Percentiles rank a stretch among this genome's conserved stretches.
These are phyloP conservation scores for Exophiala mesophila DNA, from an alignment of 2,329 filamentous ascomycete genomes.

Conservation along the genomic window DNA sequence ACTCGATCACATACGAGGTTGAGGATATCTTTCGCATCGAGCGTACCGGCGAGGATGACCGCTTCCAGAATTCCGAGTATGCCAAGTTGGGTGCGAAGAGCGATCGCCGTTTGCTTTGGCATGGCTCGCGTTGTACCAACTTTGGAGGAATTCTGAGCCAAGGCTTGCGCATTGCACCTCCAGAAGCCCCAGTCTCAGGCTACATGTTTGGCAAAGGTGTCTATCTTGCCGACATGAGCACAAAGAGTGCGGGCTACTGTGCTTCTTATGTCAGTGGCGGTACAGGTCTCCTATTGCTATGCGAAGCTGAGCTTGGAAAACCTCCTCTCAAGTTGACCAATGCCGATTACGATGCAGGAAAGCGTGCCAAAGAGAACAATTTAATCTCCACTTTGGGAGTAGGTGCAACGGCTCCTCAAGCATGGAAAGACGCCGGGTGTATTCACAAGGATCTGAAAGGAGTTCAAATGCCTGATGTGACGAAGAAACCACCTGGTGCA, in stretches of 20 bases:
- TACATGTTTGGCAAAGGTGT: constrained; percentile 92
- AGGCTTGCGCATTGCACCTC: constrained; percentile 80
- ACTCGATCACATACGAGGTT: constrained; percentile 50
- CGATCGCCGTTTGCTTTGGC: constrained; percentile 77
- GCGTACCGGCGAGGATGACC: constrained; percentile 64
- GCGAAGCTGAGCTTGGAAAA: constrained; percentile 74
- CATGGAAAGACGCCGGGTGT: constrained; percentile 70
- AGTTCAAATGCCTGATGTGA: constrained; percentile 53
- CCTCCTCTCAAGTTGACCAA: constrained; percentile 62
- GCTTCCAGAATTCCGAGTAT: constrained; percentile 58
- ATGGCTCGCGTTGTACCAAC: constrained; percentile 77
- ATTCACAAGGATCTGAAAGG: constrained; percentile 63
- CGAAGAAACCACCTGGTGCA: constrained; percentile 10
- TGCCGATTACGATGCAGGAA: constrained; percentile 59
- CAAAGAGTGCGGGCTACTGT: constrained; percentile 79
- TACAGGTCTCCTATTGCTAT: constrained; percentile 71
- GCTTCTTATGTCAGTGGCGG: constrained; percentile 56
- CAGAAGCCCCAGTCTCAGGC: constrained; percentile 67
- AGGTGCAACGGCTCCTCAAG: constrained; percentile 58
- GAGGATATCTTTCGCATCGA: constrained; percentile 79
- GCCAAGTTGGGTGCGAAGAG: constrained; percentile 47
- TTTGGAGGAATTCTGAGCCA: constrained; percentile 83
- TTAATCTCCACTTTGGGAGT: constrained; percentile 66
- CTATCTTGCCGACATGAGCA: constrained; percentile 79
- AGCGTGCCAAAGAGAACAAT: constrained; percentile 56